Evolutionary conservation across 768 basidiomycete genomes (phyloP).

Genomic region (Boletus rubropictus): DNA sequence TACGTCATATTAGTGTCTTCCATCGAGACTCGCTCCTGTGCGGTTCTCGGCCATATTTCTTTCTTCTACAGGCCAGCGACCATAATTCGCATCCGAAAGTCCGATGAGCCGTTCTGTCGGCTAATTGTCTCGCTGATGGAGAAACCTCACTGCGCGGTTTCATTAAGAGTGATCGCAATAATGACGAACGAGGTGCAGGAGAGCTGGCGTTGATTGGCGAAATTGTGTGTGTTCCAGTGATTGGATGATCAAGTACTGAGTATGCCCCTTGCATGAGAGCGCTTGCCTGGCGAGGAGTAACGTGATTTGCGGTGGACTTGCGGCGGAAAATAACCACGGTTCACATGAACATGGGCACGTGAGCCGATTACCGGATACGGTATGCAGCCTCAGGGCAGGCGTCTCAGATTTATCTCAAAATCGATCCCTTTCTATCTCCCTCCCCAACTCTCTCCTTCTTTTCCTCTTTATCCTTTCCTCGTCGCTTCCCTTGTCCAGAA

Average conservation of each 20-base stretch:
- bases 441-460: constrained; percentile 10
- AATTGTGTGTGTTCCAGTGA: too few relatives aligned
- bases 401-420: constrained; percentile 23
- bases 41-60: too few relatives aligned
- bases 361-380: constrained; percentile 19
- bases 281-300: not conserved
- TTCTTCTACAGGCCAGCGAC: too few relatives aligned
- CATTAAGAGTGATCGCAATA: not conserved
- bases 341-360: constrained; percentile 19
- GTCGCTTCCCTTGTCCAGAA: constrained; percentile 28
- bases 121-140: not conserved
- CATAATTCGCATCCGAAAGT: too few relatives aligned
- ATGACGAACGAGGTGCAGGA: not conserved
- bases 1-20: too few relatives aligned
- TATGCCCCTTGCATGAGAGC: not conserved
- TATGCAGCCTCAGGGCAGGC: constrained; percentile 33
- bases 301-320: not conserved
- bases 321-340: not conserved
- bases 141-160: not conserved
- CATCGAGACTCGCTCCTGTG: too few relatives aligned
- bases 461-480: constrained; percentile 13
- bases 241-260: too few relatives aligned
- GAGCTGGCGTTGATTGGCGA: not conserved
- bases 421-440: constrained; percentile 10
- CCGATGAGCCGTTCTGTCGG: too few relatives aligned